Conservation (phyloP, 2,329 filamentous ascomycete species). For the Lithohypha guttulata region DNA sequence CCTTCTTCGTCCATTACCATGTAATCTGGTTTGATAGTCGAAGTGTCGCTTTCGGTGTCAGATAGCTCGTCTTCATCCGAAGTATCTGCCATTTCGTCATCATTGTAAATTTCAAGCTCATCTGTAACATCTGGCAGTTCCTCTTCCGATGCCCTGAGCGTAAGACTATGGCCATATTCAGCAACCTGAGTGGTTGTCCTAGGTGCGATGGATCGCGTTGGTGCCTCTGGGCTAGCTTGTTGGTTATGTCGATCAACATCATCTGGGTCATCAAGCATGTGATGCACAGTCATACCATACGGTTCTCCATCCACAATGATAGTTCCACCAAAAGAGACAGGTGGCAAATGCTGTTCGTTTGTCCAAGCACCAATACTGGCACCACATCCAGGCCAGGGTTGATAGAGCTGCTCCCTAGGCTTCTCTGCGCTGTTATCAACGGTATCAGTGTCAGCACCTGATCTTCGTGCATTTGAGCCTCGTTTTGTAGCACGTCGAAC, state of each 20-base stretch:
- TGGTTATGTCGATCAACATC: constrained; percentile 34
- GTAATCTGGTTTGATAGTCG: constrained; percentile 24
- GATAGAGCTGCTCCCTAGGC: constrained; percentile 58
- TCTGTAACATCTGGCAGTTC: constrained; percentile 25
- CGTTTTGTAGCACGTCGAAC: constrained; percentile 29
- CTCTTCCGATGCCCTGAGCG: constrained; percentile 30
- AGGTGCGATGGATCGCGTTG: constrained; percentile 36
- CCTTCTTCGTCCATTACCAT: constrained; percentile 29
- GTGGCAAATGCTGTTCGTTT: constrained; percentile 72
- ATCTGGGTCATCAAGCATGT: constrained; percentile 68
- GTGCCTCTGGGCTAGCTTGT: constrained; percentile 22
- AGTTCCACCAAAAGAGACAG: constrained; percentile 82
- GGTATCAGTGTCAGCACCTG: constrained; percentile 13
- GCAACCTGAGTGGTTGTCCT: constrained; percentile 27
- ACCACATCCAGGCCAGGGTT: constrained; percentile 68
- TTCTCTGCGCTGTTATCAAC: constrained; percentile 9
- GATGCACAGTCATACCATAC: constrained; percentile 92
- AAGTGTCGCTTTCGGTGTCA: constrained; percentile 19
- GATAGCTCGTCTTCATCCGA: constrained; percentile 34
- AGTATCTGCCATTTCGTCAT: constrained; percentile 44
- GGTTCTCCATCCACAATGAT: constrained; percentile 73
- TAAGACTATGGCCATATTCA: constrained; percentile 23
- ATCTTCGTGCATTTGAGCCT: constrained; percentile 14
- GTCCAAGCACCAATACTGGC: constrained; percentile 90
- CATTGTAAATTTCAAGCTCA: constrained; percentile 11